Conservation (phyloP, 352 stramenopile genomes). For the Phytophthora aleatoria region DNA sequence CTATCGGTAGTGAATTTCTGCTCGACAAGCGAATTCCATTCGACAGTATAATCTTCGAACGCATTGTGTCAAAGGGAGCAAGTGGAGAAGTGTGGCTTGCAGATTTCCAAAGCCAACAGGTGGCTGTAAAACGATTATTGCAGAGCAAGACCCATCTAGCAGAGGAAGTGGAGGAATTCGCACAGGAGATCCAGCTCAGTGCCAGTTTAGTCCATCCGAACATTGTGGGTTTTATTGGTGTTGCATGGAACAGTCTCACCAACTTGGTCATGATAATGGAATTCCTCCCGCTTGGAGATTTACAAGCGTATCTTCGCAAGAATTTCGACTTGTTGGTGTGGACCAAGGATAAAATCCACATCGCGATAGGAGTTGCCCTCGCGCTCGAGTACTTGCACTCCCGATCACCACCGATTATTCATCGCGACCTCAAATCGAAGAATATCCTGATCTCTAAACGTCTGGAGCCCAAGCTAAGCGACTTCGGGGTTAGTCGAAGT, state of each 20-base stretch:
- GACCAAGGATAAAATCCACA: slow-evolving; percentile 33
- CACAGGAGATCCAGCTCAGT: slow-evolving; percentile 39
- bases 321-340: slow-evolving; percentile 21
- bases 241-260: slow-evolving; percentile 47
- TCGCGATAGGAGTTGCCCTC: slow-evolving; percentile 33
- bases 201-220: slow-evolving; percentile 36
- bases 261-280: slow-evolving; percentile 48
- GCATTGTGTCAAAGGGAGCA: slow-evolving; percentile 36
- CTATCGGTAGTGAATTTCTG: slow-evolving; percentile 9
- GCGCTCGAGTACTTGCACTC: slow-evolving; percentile 40
- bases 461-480: slow-evolving; percentile 70
- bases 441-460: slow-evolving; percentile 67
- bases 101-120: slow-evolving; percentile 20
- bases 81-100: slow-evolving; percentile 53
- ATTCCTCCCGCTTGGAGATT: slow-evolving; percentile 41
- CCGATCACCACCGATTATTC: slow-evolving; percentile 23
- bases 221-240: slow-evolving; percentile 39
- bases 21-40: slow-evolving; percentile 26
- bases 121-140: slow-evolving; percentile 51
- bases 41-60: slow-evolving; percentile 31
- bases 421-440: slow-evolving; percentile 41
- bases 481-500: slow-evolving; percentile 73
- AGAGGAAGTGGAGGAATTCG: slow-evolving; percentile 36
- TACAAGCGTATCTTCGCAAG: slow-evolving; percentile 35
- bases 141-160: slow-evolving; percentile 24